phyloP scores from a whole-genome alignment of 2,329 filamentous ascomycete genomes.

The Cladosporium sphaerospermum region DNA sequence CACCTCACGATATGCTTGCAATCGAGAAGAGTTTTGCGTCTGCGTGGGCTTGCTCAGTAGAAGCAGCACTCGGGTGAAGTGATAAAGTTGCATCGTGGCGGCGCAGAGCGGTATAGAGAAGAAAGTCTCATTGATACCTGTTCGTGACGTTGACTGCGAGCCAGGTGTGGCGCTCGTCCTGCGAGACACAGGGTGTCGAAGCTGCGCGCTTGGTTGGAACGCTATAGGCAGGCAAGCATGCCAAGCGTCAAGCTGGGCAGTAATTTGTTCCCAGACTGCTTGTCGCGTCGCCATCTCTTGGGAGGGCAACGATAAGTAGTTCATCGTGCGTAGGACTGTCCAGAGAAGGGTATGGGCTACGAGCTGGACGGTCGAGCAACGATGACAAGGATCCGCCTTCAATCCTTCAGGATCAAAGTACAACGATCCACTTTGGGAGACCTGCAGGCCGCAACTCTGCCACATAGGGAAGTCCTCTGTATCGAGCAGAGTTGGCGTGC shows the following conservation, averaged over 20 bases:
- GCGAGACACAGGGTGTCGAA: constrained; percentile 17
- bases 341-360: constrained; percentile 59
- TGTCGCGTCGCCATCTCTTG: constrained; percentile 30
- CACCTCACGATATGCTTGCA: constrained; percentile 49
- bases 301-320: constrained; percentile 52
- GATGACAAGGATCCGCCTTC: constrained; percentile 46
- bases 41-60: constrained; percentile 55
- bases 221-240: constrained; percentile 53
- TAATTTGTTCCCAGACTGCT: constrained; percentile 47
- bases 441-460: constrained; percentile 56
- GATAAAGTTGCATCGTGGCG: constrained; percentile 59
- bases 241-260: constrained; percentile 55
- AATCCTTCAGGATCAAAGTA: constrained; percentile 42
- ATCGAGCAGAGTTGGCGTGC: constrained; percentile 54
- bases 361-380: constrained; percentile 29
- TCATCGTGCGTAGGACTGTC: constrained; percentile 59
- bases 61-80: constrained; percentile 57
- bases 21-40: constrained; percentile 43
- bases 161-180: background rate
- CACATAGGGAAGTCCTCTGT: constrained; percentile 56
- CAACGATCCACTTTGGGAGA: constrained; percentile 45
- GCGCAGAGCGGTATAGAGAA: constrained; percentile 58
- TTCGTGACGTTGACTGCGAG: background rate
- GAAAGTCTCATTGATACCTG: constrained; percentile 49
- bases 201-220: constrained; percentile 50